phyloP scores from a whole-genome alignment of 495 filamentous ascomycete species.

The Pyrenula aspistea region DNA sequence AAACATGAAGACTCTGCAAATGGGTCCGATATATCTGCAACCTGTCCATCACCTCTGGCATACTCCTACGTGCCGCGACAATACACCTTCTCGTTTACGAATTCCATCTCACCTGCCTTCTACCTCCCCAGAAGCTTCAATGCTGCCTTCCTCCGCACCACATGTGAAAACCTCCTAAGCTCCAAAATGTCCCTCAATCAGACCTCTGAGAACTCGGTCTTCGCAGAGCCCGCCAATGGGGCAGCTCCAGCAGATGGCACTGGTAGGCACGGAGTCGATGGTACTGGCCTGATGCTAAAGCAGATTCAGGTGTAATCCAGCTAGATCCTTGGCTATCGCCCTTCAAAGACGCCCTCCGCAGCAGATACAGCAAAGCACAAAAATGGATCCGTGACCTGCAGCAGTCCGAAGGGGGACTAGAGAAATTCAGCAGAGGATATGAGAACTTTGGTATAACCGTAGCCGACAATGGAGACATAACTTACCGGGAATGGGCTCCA shows the following conservation, averaged over 20 bases:
- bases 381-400: conserved; percentile 78
- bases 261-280: conserved; percentile 16
- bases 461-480: conserved; percentile 67
- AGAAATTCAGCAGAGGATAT: conserved; percentile 83
- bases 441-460: conserved; percentile 79
- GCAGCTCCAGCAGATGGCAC: conserved; percentile 35
- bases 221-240: conserved; percentile 11
- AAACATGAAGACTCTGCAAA: neutral
- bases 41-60: too few relatives aligned
- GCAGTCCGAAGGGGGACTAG: conserved; percentile 74
- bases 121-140: too few relatives aligned
- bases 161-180: neutral
- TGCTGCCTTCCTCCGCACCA: neutral
- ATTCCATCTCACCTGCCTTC: too few relatives aligned
- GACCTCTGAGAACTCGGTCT: conserved; percentile 6
- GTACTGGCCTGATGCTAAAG: conserved; percentile 6
- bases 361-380: conserved; percentile 69
- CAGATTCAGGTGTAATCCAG: conserved; percentile 58
- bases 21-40: neutral
- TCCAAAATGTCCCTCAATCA: conserved; percentile 4
- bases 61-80: neutral
- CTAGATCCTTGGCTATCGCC: conserved; percentile 87
- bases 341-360: conserved; percentile 64
- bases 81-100: too few relatives aligned
- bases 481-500: conserved; percentile 93